Evolutionary conservation across 169 alveolate genomes (phyloP).

Genomic region (Babesia ovis): DNA sequence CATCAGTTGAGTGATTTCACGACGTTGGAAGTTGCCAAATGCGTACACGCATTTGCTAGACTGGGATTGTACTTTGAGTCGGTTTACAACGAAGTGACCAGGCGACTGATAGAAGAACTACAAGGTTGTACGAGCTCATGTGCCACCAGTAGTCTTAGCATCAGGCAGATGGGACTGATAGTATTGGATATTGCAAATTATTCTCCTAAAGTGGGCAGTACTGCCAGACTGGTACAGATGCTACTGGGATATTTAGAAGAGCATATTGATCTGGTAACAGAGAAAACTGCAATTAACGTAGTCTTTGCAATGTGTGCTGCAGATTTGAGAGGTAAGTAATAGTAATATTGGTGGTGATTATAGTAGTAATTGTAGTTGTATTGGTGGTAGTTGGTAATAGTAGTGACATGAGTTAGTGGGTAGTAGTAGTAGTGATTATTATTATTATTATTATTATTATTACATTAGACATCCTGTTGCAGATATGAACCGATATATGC

Average conservation of each 20-base stretch:
- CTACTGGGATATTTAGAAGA: slow-evolving; percentile 69
- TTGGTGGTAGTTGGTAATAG: neutral
- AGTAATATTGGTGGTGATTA: neutral
- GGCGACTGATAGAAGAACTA: slow-evolving; percentile 43
- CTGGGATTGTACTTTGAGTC: slow-evolving; percentile 45
- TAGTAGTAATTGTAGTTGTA: neutral
- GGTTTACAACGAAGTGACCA: slow-evolving; percentile 16
- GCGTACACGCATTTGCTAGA: slow-evolving; percentile 29
- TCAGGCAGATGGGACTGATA: slow-evolving; percentile 59
- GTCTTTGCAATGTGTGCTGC: slow-evolving; percentile 69
- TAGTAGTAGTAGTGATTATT: neutral
- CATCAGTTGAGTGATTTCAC: slow-evolving; percentile 8
- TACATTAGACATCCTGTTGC: neutral
- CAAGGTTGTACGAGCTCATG: slow-evolving; percentile 5
- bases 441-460: neutral
- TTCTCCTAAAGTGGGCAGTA: slow-evolving; percentile 29
- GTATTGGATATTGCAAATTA: slow-evolving; percentile 59
- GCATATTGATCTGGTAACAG: slow-evolving; percentile 68
- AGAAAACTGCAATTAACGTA: slow-evolving; percentile 67
- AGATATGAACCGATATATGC: slow-evolving; percentile 69
- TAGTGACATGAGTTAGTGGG: neutral
- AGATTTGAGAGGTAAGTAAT: slow-evolving; percentile 25
- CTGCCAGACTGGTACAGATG: slow-evolving; percentile 43
- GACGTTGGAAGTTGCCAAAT: slow-evolving; percentile 29
- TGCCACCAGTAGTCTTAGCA: slow-evolving; percentile 27